Evolutionary conservation across 2,329 filamentous ascomycete genomes (phyloP).

Genomic region (Fusarium oligoseptatum): DNA sequence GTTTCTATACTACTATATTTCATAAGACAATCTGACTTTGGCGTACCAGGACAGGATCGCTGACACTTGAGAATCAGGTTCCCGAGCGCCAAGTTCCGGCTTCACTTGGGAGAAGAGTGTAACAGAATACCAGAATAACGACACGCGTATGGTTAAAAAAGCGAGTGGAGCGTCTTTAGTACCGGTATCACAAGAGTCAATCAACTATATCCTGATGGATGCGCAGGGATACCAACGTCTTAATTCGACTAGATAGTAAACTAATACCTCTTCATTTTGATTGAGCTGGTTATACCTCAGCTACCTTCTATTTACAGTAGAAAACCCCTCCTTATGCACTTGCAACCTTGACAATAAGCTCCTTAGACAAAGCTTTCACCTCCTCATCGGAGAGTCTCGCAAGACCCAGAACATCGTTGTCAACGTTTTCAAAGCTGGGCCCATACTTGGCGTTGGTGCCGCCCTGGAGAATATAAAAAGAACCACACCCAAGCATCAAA

Average conservation of each 20-base stretch:
- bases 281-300: not conserved
- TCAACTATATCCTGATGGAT: not conserved
- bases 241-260: not conserved
- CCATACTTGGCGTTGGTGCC: slow-evolving; percentile 11
- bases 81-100: too few relatives aligned
- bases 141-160: too few relatives aligned
- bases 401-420: slow-evolving; percentile 7
- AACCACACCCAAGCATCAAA: slow-evolving; percentile 15
- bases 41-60: too few relatives aligned
- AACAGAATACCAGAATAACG: too few relatives aligned
- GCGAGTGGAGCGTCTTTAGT: too few relatives aligned
- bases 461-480: slow-evolving; percentile 10
- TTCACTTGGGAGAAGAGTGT: too few relatives aligned
- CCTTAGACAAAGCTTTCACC: not conserved
- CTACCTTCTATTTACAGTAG: not conserved
- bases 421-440: slow-evolving; percentile 7
- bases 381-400: slow-evolving; percentile 2
- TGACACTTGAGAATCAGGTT: too few relatives aligned
- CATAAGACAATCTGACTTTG: too few relatives aligned
- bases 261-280: not conserved
- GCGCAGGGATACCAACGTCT: too few relatives aligned
- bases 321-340: not conserved
- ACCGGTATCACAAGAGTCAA: too few relatives aligned
- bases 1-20: too few relatives aligned
- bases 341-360: not conserved